Percentiles rank a stretch among this genome's conserved stretches.
Conservation (phyloP, 352 stramenopile genomes). For the Phytophthora megakarya region DNA sequence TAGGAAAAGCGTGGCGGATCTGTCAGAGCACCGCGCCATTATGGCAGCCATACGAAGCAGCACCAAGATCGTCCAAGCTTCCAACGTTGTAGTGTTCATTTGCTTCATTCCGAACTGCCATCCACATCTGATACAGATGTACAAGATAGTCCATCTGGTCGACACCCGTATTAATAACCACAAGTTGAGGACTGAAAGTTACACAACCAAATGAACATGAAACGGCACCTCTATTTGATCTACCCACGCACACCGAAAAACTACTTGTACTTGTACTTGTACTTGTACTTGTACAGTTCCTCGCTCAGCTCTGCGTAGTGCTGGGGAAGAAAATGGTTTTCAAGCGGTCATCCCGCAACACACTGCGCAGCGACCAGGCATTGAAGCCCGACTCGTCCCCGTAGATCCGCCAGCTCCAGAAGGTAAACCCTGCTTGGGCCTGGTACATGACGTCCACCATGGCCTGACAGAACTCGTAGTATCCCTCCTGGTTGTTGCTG, state of each 20-base stretch:
- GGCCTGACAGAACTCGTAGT: constrained; percentile 56
- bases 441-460: constrained; percentile 65
- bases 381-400: constrained; percentile 64
- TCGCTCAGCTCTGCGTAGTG: constrained; percentile 15
- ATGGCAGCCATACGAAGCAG: no score
- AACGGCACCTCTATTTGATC: constrained; percentile 17
- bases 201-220: background rate
- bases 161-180: background rate
- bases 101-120: constrained; percentile 8
- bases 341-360: constrained; percentile 52
- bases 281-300: background rate
- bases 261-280: background rate
- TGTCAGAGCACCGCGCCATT: no score
- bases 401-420: constrained; percentile 76
- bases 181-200: no score
- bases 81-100: background rate
- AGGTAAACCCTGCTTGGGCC: constrained; percentile 60
- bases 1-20: constrained; percentile 9
- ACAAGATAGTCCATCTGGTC: background rate
- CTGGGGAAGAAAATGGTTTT: constrained; percentile 30
- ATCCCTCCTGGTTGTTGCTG: constrained; percentile 38
- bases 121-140: constrained; percentile 9
- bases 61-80: background rate
- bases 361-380: constrained; percentile 64
- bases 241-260: constrained; percentile 10